Conservation (phyloP, 2,329 filamentous ascomycete species). For the Scedosporium aurantiacum region DNA sequence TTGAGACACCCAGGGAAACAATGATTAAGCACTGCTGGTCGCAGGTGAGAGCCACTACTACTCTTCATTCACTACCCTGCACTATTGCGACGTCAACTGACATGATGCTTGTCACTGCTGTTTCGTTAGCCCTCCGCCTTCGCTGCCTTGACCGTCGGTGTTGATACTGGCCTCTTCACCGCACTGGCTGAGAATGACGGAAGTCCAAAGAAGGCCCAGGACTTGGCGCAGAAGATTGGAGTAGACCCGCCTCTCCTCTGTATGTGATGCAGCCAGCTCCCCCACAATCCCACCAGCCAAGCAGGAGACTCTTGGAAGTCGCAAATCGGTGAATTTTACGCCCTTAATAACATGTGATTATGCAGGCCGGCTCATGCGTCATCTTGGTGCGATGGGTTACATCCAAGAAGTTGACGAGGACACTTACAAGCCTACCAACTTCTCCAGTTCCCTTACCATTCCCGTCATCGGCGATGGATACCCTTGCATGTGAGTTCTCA, state of each 20-base stretch:
- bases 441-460: constrained; percentile 22
- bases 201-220: constrained; percentile 18
- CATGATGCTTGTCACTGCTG: neutral
- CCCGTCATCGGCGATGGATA: constrained; percentile 24
- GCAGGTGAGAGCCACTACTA: constrained; percentile 18
- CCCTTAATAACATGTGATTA: neutral
- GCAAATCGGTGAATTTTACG: no score
- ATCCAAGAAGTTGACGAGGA: constrained; percentile 23
- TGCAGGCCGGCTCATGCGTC: constrained; percentile 22
- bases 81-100: neutral
- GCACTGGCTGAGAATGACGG: constrained; percentile 20
- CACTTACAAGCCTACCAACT: constrained; percentile 26
- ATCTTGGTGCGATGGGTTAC: constrained; percentile 28
- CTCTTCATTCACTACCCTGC: neutral
- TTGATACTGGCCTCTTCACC: constrained; percentile 24
- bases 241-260: constrained; percentile 18
- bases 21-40: constrained; percentile 36
- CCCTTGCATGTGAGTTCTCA: constrained; percentile 16
- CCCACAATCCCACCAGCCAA: neutral
- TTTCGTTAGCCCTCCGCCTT: constrained; percentile 13
- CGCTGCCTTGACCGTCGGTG: constrained; percentile 18
- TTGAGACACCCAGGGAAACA: constrained; percentile 36
- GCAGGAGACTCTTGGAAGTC: no score
- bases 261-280: constrained; percentile 9
- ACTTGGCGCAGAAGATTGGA: constrained; percentile 18